phyloP scores from a whole-genome alignment of 352 stramenopile genomes.

The Blastocystis hominis region DNA sequence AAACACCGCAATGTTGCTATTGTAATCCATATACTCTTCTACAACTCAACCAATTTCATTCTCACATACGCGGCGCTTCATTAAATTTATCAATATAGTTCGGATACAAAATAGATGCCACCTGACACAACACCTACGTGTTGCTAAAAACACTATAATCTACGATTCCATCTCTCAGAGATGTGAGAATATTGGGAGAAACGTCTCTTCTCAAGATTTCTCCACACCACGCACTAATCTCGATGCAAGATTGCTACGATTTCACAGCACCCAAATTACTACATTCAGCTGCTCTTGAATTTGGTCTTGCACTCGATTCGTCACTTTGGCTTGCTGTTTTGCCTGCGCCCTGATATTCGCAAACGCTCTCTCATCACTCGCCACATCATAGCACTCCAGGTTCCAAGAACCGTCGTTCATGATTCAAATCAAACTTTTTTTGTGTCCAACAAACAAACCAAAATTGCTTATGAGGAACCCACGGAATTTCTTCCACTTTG shows the following conservation, averaged over 20 bases:
- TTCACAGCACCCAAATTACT: neutral
- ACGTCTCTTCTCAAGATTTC: conserved; percentile 3
- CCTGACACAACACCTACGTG: conserved; percentile 14
- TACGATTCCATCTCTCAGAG: conserved; percentile 40
- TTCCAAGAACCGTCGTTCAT: neutral
- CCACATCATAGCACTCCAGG: neutral
- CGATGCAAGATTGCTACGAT: conserved; percentile 7
- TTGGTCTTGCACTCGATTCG: neutral
- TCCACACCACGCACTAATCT: conserved; percentile 41
- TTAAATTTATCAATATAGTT: neutral
- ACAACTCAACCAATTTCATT: neutral
- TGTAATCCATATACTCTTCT: conserved; percentile 50
- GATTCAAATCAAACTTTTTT: neutral
- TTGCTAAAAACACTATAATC: neutral
- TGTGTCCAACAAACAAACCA: neutral
- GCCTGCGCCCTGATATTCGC: neutral
- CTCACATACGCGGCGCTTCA: neutral
- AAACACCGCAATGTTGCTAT: conserved; percentile 26
- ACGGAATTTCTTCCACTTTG: conserved; percentile 48
- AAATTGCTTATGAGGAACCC: conserved; percentile 56
- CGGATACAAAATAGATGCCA: neutral
- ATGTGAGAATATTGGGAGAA: conserved; percentile 12
- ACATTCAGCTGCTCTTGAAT: conserved; percentile 44
- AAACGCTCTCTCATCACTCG: neutral
- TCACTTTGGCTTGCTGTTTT: neutral